Base-by-base conservation (phyloP, 192 early-diverging fungal species). In the Coemansia sp. region DNA sequence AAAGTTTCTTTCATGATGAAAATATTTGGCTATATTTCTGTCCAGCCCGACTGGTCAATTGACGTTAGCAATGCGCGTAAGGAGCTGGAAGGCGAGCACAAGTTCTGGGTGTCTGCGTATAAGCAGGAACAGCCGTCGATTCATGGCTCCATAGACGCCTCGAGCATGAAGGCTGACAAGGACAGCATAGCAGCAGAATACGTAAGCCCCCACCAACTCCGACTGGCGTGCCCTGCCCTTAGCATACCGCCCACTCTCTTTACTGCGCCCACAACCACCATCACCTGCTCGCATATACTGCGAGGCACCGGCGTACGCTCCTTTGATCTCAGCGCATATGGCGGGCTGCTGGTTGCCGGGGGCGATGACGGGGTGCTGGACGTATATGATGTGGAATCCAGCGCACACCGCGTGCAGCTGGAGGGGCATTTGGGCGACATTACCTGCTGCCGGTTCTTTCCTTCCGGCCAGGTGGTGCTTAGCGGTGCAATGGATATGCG, bases 381-480 rank as follows among this genome's bases (percentile, higher is more conserved):
- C 23, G 64, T 80, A 11, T 73, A 80, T 38, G 71, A 69, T 6
- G 53, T 65, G 6, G 45, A 56, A 12, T 41, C 38, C 11, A 51
- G 58, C n/a, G 21, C 39, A 10, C 60, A 66, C 14, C 45, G 70
- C 0, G 60, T 64, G 17, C 36, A 46, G 38, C 63, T 78, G 15
- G 61, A 56, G 26, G 89, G 85, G 1, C 89, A 91, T 49, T 11
- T 85, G 18, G 83, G 82, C 31, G 88, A 89, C 56, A 61, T 88
- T 38, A 87, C 81, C 23, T 71, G 80, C 11, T 80, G 82, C 45
- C 70, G 66, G 42, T 88, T 91, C 66, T 91, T 91, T 51, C 89
- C 89, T 5, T 87, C 85, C 3, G 87, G 85, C 16, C 84, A 88
- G 21, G 88, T 90, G 0, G 68, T 87, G 6, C 72, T 91, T 9